phyloP scores from a whole-genome alignment of 192 early-diverging fungal species.

The Backusella luteola region DNA sequence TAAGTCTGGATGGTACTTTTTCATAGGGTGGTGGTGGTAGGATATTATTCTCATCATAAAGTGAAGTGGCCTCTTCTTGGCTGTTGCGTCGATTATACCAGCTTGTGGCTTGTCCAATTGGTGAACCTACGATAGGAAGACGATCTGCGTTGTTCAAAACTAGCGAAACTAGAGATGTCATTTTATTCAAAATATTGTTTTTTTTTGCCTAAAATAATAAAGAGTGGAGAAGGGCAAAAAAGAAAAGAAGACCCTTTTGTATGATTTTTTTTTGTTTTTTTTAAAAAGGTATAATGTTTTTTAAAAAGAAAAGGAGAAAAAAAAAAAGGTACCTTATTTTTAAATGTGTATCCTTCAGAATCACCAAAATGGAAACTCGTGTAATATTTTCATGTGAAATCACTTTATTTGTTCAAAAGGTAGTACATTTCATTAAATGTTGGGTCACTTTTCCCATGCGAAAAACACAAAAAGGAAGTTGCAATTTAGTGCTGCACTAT shows the following conservation, averaged over 20 bases:
- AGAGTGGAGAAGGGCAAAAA: not conserved
- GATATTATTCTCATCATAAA: not conserved
- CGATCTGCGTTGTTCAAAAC: slow-evolving; percentile 13
- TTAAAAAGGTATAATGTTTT: not conserved
- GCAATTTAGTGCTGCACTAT: not conserved
- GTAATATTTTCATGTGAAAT: slow-evolving; percentile 5
- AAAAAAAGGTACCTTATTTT: not conserved
- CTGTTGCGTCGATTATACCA: slow-evolving; percentile 5
- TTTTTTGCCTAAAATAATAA: not conserved
- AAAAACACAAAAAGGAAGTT: not conserved
- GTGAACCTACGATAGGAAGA: slow-evolving; percentile 16
- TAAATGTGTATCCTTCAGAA: not conserved
- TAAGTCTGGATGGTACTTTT: slow-evolving; percentile 16
- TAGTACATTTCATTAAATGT: not conserved
- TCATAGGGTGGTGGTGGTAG: slow-evolving; percentile 19
- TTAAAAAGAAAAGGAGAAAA: not conserved
- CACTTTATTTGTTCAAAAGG: not conserved
- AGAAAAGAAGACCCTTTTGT: not conserved
- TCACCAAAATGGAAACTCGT: not conserved
- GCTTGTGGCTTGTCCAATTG: slow-evolving; percentile 5
- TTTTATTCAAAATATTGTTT: not conserved
- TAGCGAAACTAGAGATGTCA: slow-evolving; percentile 8
- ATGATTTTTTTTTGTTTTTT: not conserved
- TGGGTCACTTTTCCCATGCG: slow-evolving; percentile 2
- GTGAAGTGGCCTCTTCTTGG: not conserved